Percentiles rank a stretch among this genome's conserved stretches.
phyloP scores from a whole-genome alignment of 2,329 filamentous ascomycete species.

The Alternaria panax region DNA sequence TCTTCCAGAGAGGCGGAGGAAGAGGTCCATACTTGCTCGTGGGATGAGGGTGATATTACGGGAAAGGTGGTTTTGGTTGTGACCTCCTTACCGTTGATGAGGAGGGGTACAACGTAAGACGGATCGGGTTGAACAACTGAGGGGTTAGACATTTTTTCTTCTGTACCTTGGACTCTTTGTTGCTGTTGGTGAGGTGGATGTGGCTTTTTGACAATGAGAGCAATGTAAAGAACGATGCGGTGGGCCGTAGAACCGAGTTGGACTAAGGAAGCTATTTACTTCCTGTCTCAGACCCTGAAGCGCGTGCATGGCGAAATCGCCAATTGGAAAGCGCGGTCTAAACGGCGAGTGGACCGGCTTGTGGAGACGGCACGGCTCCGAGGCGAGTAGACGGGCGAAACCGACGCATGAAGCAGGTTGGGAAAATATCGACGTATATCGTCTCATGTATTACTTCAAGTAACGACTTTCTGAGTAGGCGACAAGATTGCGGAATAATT shows the following conservation, averaged over 20 bases:
- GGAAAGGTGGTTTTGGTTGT: constrained; percentile 59
- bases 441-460: neutral
- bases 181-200: neutral
- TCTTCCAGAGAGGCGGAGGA: constrained; percentile 65
- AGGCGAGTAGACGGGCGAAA: constrained; percentile 9
- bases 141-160: constrained; percentile 14
- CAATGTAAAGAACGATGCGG: neutral
- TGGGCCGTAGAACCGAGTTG: neutral
- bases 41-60: constrained; percentile 63
- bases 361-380: constrained; percentile 6
- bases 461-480: neutral
- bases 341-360: constrained; percentile 5
- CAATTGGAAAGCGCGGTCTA: constrained; percentile 2
- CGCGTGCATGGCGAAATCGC: constrained; percentile 2
- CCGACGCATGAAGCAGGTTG: neutral
- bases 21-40: constrained; percentile 62
- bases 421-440: neutral
- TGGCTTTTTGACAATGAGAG: neutral
- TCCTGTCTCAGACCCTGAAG: neutral
- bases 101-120: constrained; percentile 53
- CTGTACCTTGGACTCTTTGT: neutral
- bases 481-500: constrained; percentile 1
- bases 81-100: constrained; percentile 60
- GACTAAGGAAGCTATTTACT: neutral
- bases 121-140: constrained; percentile 20